Percentiles rank a stretch among this genome's conserved stretches.
Conservation (phyloP, 768 basidiomycete species). For the Solioccasus polychromus region DNA sequence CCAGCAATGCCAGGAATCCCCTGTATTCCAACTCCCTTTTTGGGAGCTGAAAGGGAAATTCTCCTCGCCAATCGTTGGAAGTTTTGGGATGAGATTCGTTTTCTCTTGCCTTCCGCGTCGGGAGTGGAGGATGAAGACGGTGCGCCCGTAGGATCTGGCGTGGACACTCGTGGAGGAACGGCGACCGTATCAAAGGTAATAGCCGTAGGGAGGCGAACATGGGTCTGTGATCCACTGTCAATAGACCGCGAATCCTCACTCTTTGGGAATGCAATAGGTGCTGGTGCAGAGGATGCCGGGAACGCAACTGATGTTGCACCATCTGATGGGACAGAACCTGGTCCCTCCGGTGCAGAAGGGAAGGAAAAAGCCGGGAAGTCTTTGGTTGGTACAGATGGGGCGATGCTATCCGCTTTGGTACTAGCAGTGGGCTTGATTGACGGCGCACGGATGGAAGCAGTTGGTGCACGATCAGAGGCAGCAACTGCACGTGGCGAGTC, state of each 20-base stretch:
- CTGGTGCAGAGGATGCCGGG: slow-evolving; percentile 32
- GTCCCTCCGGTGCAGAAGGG: slow-evolving; percentile 27
- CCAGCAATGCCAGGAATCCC: slow-evolving; percentile 33
- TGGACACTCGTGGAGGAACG: slow-evolving; percentile 65
- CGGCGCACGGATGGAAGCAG: slow-evolving; percentile 17
- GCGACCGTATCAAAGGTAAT: slow-evolving; percentile 63
- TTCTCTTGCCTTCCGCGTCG: slow-evolving; percentile 73
- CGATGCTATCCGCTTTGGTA: slow-evolving; percentile 20
- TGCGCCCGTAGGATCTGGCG: slow-evolving; percentile 61
- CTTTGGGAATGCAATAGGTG: slow-evolving; percentile 42
- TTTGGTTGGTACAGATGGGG: slow-evolving; percentile 28
- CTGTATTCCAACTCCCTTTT: slow-evolving; percentile 51
- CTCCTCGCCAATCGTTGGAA: slow-evolving; percentile 77
- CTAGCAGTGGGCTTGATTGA: slow-evolving; percentile 25
- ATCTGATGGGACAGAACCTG: slow-evolving; percentile 6
- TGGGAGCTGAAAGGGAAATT: slow-evolving; percentile 62
- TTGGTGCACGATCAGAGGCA: slow-evolving; percentile 14
- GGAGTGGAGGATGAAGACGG: slow-evolving; percentile 61
- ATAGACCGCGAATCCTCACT: slow-evolving; percentile 33
- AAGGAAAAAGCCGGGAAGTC: slow-evolving; percentile 31
- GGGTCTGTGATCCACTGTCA: slow-evolving; percentile 26
- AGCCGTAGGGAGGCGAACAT: slow-evolving; percentile 27
- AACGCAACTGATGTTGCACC: slow-evolving; percentile 31
- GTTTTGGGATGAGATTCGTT: slow-evolving; percentile 81
- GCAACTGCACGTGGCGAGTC: slow-evolving; percentile 18